Evolutionary conservation across 257 asterid genomes (phyloP).

Genomic region (Linaria vulgaris): DNA sequence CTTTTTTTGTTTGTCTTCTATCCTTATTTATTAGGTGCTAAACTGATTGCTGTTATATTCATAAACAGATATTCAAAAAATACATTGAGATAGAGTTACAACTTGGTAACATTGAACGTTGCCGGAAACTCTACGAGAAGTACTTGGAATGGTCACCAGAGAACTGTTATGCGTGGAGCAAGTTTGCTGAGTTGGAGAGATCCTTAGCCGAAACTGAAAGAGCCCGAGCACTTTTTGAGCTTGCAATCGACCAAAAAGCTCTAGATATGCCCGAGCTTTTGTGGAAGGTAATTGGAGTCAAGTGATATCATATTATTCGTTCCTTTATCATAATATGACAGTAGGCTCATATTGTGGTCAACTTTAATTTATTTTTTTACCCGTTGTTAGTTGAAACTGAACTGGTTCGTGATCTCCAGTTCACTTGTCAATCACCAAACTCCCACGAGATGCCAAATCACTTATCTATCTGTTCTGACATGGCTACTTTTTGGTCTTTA

Average conservation of each 20-base stretch:
- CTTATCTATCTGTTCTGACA: not conserved
- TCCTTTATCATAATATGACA: not conserved
- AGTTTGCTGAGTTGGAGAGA: conserved; percentile 82
- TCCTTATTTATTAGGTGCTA: conserved; percentile 1
- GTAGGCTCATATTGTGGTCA: not conserved
- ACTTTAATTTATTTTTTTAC: not conserved
- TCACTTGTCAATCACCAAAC: conserved; percentile 14
- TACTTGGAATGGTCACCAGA: conserved; percentile 90
- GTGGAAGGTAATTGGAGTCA: conserved; percentile 55
- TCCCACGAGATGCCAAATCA: conserved; percentile 3
- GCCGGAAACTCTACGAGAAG: conserved; percentile 78
- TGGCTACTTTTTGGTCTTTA: not conserved
- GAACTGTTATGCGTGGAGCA: conserved; percentile 94
- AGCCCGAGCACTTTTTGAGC: conserved; percentile 88
- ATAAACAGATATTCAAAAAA: conserved; percentile 84
- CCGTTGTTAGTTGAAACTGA: too few relatives aligned
- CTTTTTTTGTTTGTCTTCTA: conserved; percentile 15
- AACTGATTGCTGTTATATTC: conserved; percentile 21
- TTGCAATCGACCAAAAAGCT: conserved; percentile 92
- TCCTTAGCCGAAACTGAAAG: conserved; percentile 80
- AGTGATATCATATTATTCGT: not conserved
- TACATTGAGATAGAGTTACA: conserved; percentile 93
- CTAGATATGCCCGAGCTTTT: conserved; percentile 89
- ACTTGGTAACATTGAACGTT: conserved; percentile 79
- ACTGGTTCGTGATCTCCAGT: too few relatives aligned